A percentile compares a stretch with the other conserved stretches of the same genome.
phyloP scores from a whole-genome alignment of 2,329 filamentous ascomycete genomes.

The Trichophyton mentagrophytes region DNA sequence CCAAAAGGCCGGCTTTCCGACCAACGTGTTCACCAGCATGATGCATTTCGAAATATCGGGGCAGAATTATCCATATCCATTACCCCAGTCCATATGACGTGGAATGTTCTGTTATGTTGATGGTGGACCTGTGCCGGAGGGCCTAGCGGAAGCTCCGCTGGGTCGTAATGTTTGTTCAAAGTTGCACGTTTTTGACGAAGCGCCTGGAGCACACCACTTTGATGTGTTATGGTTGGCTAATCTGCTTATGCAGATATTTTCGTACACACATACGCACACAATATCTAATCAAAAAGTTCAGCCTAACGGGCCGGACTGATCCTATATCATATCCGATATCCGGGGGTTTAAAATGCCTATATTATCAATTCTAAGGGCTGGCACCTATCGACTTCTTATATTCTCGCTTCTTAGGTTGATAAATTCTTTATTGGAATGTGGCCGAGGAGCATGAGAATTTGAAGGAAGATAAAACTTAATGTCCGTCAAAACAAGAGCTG shows the following conservation, averaged over 20 bases:
- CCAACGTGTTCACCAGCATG: not conserved
- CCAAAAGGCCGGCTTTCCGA: not conserved
- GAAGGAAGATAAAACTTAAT: not conserved
- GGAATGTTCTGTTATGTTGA: not conserved
- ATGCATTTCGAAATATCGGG: not conserved
- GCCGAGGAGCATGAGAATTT: not conserved
- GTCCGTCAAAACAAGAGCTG: not conserved
- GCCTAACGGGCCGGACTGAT: not conserved
- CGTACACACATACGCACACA: not conserved
- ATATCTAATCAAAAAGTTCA: not conserved
- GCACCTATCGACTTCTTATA: not conserved
- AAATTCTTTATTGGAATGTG: not conserved
- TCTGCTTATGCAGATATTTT: not conserved
- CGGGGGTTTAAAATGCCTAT: not conserved
- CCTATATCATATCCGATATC: not conserved
- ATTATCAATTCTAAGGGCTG: not conserved
- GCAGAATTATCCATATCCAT: not conserved
- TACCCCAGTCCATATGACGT: not conserved
- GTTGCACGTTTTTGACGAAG: not conserved
- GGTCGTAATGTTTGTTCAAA: not conserved
- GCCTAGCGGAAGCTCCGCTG: not conserved
- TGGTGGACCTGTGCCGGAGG: not conserved
- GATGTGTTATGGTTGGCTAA: not conserved
- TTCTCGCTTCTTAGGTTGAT: not conserved
- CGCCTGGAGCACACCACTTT: not conserved